Conservation (phyloP, 768 basidiomycete species). For the Xerocomellus chrysenteron region DNA sequence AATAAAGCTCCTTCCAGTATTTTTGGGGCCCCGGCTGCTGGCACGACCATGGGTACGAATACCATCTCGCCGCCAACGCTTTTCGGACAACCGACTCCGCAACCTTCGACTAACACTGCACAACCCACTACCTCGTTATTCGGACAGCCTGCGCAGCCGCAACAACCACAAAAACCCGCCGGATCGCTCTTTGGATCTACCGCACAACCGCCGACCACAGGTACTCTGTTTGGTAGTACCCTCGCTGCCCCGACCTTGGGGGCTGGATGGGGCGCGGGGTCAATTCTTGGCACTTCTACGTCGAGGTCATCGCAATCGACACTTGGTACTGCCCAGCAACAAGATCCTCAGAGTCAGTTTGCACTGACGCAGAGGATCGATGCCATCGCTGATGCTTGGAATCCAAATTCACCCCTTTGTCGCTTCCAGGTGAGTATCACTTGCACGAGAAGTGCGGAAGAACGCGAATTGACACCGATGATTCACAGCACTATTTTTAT, state of each 20-base stretch:
- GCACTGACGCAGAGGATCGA: conserved; percentile 59
- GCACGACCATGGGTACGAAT: conserved; percentile 4
- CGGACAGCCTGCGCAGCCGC: conserved; percentile 19
- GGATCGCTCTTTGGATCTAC: conserved; percentile 35
- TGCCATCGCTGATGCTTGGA: conserved; percentile 67
- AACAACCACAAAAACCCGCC: conserved; percentile 21
- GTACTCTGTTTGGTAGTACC: conserved; percentile 38
- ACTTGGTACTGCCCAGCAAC: conserved; percentile 43
- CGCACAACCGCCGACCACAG: conserved; percentile 23
- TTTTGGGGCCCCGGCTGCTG: conserved; percentile 30
- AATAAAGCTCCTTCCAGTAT: conserved; percentile 31
- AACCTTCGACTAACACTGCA: conserved; percentile 9
- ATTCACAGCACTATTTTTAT: conserved; percentile 72
- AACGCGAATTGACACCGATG: neutral
- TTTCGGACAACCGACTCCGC: conserved; percentile 30
- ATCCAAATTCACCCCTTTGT: conserved; percentile 63
- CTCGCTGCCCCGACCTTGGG: conserved; percentile 35
- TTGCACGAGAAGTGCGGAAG: neutral
- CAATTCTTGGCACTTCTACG: conserved; percentile 31
- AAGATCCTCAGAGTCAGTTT: conserved; percentile 63
- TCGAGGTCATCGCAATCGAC: conserved; percentile 35
- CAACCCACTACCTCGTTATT: conserved; percentile 22
- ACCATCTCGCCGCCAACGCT: conserved; percentile 26
- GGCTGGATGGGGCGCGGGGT: conserved; percentile 22
- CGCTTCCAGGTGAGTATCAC: conserved; percentile 65